Base-by-base conservation (phyloP, 306 rosid species). In the Cucurbita pepo region DNA sequence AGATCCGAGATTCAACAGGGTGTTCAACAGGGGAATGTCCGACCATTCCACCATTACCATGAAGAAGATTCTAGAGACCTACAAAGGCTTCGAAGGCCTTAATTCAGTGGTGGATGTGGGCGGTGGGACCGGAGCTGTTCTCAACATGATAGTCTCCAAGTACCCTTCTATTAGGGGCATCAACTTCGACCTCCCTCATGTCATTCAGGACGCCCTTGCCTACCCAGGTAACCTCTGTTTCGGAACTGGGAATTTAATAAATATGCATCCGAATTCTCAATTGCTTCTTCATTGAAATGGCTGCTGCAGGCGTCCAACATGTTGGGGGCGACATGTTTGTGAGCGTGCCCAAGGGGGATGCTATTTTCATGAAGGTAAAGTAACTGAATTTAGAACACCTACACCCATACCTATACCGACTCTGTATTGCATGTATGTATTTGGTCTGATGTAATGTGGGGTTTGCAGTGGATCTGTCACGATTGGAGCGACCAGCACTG, bases 401-500 rank as follows among this genome's bases (percentile, higher is more conserved):
- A 30, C 34, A 30, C 34, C 3, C 3, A 30, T 3, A 30, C 34
- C 34, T 30, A 30, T 3, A 30, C 34, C 34, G 34, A 30, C 34
- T 30, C 34, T 30, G 34, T 30, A 30, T 30, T 30, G 30, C 1
- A 25, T 25, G 34, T 30, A 30, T 30, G 3, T 2, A 30, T 30
- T 30, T 30, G 34, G 34, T 30, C 34, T 30, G 3, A 30, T 30
- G 34, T 30, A 30, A 30, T 30, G 34, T 30, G 34, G 34, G 34
- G 34, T 30, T 30, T 30, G 34, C 34, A 93, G 97, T 91, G 95
- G 95, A 85, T 91, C 72, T 89, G 97, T 44, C 99, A 94, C 58
- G 96, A 94, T 19, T 94, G 97, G 99, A 94, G 96, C 25, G 99
- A 94, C 41, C 92, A 84, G 56, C 95, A 94, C 79, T 94, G 97